Evolutionary conservation across 768 basidiomycete genomes (phyloP), one percentile per base, ranked within the genome.

Genomic region (Guyanaporus albipodus): DNA sequence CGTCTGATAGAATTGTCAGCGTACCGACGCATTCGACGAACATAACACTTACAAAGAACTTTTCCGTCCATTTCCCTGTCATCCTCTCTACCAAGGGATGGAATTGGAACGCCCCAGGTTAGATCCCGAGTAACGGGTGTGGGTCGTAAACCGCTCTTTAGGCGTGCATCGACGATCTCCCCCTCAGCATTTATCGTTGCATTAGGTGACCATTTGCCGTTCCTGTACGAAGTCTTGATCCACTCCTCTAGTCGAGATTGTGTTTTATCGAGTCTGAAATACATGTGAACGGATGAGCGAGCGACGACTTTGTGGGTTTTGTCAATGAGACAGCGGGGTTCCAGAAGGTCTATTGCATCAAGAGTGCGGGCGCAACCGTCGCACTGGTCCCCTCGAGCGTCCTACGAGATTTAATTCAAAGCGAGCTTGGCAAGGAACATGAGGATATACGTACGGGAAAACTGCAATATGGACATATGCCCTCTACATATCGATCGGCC

Each of bases 341-440:
- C 85, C 67, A 97, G 76, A 44, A 99, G 78, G 57, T 96, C 92
- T 49, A 94, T 79, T 2, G 96, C 91, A 53, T 97, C 91, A 35
- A 96, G 79, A 2, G 96, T 97, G 44, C 90, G 79, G 36, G 85
- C 83, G 66, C 96, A 99, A 44, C 82, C 75, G 67, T 99, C 96
- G 67, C 96, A 99, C 71, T 99, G 96, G 66, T 99, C 96, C 8
- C 96, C 96, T 28, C 96, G 87, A 27, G 95, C 96, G 58, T 97
- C 96, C 87, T 91, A 46, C 17, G 37, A 31, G 7, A 22, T 52
- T 36, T 34, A 6, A 19, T 48, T n/a, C 12, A 23, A 29, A 1
- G 19, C 15, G 28, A 27, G 31, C 43, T 42, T 42, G 19, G 21
- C 17, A 37, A 23, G 8, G 18, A 19, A 12, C 11, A 59, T 6